Percentiles rank a stretch among this genome's conserved stretches.
Evolutionary conservation across 176 grass and related monocot genomes (phyloP).

Genomic region (Miscanthus lutarioriparius): DNA sequence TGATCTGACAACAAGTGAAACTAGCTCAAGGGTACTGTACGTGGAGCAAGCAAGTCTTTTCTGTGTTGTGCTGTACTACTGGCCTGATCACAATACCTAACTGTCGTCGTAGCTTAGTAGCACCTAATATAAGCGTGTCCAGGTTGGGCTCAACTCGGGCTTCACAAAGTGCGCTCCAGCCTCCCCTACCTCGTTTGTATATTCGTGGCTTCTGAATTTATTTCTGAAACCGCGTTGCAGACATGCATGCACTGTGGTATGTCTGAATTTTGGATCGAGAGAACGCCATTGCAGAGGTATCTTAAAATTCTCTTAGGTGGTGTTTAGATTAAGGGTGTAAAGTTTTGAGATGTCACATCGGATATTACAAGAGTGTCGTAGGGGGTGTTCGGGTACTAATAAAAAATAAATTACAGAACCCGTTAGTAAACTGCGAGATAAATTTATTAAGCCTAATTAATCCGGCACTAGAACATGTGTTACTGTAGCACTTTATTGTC

Average conservation of each 20-base stretch:
- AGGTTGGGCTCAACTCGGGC: constrained; percentile 46
- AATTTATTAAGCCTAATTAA: too few relatives aligned
- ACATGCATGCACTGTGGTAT: neutral
- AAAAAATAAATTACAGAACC: too few relatives aligned
- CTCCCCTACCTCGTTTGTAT: neutral
- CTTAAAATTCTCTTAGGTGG: neutral
- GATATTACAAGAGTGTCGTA: too few relatives aligned
- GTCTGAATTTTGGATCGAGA: neutral
- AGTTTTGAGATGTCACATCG: too few relatives aligned
- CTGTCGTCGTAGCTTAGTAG: constrained; percentile 8
- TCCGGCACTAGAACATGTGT: too few relatives aligned
- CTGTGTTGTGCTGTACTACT: neutral
- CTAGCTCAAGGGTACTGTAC: neutral
- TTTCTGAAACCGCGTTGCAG: neutral
- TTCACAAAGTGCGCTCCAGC: constrained; percentile 51
- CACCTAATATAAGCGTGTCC: constrained; percentile 7
- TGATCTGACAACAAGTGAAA: neutral
- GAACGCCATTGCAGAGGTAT: neutral
- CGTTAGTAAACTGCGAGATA: too few relatives aligned
- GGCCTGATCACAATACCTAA: constrained; percentile 47
- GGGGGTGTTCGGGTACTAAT: too few relatives aligned
- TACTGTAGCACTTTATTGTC: too few relatives aligned
- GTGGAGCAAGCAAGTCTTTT: neutral
- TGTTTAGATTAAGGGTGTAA: too few relatives aligned
- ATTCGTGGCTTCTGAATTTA: neutral